A percentile compares a stretch with the other conserved stretches of the same genome.
phyloP scores from a whole-genome alignment of 2,329 filamentous ascomycete species.

The Aspergillus bombycis region DNA sequence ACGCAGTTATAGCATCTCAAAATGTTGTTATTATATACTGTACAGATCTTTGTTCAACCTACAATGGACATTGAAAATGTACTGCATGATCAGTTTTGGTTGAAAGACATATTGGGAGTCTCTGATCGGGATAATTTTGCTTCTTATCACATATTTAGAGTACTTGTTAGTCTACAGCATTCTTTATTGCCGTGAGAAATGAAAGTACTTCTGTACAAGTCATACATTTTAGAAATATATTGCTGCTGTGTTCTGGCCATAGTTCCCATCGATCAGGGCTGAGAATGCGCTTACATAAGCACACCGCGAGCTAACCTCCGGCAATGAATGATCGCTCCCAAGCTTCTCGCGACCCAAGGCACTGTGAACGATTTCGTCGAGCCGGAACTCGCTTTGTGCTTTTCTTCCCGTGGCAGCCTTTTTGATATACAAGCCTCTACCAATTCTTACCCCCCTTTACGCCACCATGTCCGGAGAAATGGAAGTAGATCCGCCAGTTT shows the following conservation, averaged over 20 bases:
- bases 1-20: not conserved
- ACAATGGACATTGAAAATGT: not conserved
- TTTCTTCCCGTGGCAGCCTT: not conserved
- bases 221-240: not conserved
- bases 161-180: not conserved
- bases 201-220: not conserved
- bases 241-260: not conserved
- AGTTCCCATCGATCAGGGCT: not conserved
- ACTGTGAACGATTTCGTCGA: not conserved
- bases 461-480: conserved; percentile 48
- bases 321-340: not conserved
- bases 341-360: not conserved
- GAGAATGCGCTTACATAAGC: conserved; percentile 3
- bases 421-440: not conserved
- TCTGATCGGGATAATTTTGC: not conserved
- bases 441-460: not conserved
- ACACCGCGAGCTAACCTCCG: not conserved
- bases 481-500: conserved; percentile 47
- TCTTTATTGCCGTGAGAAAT: not conserved
- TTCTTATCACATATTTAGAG: not conserved
- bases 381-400: not conserved
- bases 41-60: not conserved
- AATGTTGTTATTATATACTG: not conserved
- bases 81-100: not conserved
- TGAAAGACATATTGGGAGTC: not conserved